These are phyloP conservation scores for Colletotrichum sp. DNA, from an alignment of 2,329 filamentous ascomycete genomes.

Conservation along the genomic window DNA sequence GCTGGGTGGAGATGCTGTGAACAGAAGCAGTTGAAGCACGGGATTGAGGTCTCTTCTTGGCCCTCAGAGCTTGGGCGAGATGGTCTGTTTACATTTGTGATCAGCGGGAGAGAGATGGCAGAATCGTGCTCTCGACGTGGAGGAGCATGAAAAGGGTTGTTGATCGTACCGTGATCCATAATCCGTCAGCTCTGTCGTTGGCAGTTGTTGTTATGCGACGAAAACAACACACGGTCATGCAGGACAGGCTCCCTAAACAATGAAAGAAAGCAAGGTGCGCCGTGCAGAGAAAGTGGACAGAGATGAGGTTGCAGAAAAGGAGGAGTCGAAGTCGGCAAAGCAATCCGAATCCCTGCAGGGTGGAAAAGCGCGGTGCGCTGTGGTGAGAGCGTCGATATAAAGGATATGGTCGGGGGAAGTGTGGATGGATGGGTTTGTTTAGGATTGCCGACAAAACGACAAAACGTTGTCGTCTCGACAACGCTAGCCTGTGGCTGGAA, in stretches of 20 bases:
- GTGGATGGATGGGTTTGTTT: neutral
- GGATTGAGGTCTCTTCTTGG: constrained; percentile 57
- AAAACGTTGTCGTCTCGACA: neutral
- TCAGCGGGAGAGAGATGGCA: constrained; percentile 29
- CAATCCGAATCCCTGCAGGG: constrained; percentile 16
- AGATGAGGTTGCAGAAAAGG: neutral
- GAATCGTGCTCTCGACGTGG: neutral
- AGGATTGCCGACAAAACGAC: neutral
- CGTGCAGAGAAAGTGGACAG: neutral
- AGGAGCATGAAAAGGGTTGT: neutral
- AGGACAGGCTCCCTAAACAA: constrained; percentile 12
- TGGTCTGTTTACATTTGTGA: constrained; percentile 28
- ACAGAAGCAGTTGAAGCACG: constrained; percentile 62
- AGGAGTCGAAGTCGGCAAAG: neutral
- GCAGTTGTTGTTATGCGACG: constrained; percentile 19
- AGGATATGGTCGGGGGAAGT: constrained; percentile 15
- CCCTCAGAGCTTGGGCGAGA: constrained; percentile 38
- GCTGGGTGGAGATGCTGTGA: constrained; percentile 58
- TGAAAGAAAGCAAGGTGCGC: constrained; percentile 14
- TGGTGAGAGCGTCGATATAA: constrained; percentile 21
- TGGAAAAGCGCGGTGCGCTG: constrained; percentile 15
- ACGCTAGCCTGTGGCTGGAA: neutral
- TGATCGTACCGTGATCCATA: constrained; percentile 21
- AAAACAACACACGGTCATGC: constrained; percentile 23
- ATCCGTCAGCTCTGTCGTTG: neutral